These are phyloP conservation scores for Kwoniella heveanensis DNA, from an alignment of 768 basidiomycete species.

Conservation along the genomic window DNA sequence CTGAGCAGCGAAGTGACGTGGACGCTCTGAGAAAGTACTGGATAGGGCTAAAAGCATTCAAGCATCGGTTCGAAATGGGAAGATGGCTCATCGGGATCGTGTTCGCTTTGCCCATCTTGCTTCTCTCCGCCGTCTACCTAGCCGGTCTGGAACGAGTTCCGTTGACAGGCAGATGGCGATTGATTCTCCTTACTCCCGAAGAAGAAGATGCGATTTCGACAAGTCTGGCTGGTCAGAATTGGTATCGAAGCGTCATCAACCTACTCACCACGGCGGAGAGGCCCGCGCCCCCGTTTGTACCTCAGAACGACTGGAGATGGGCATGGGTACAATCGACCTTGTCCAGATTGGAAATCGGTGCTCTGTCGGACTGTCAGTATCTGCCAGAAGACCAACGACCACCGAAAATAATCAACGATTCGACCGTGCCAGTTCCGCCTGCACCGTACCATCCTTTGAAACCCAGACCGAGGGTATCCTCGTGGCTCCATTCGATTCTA, in stretches of 20 bases:
- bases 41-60: conserved; percentile 32
- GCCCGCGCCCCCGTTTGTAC: conserved; percentile 64
- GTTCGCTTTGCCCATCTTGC: conserved; percentile 40
- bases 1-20: conserved; percentile 28
- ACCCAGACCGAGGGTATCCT: conserved; percentile 78
- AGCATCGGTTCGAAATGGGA: conserved; percentile 24
- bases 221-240: conserved; percentile 78
- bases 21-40: conserved; percentile 38
- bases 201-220: conserved; percentile 88
- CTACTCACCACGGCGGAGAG: conserved; percentile 69
- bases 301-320: conserved; percentile 83
- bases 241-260: conserved; percentile 79
- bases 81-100: conserved; percentile 31
- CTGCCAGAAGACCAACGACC: neutral
- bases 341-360: conserved; percentile 71
- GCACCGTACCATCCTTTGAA: conserved; percentile 77
- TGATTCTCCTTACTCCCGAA: conserved; percentile 86
- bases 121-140: conserved; percentile 39
- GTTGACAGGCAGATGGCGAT: conserved; percentile 65
- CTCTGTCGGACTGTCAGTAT: conserved; percentile 61
- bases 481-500: conserved; percentile 62
- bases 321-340: conserved; percentile 81
- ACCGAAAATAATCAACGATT: neutral
- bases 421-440: conserved; percentile 57
- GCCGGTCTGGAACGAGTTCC: conserved; percentile 52